Evolutionary conservation across 768 basidiomycete genomes (phyloP).

Genomic region (Termitomyces titanicus): DNA sequence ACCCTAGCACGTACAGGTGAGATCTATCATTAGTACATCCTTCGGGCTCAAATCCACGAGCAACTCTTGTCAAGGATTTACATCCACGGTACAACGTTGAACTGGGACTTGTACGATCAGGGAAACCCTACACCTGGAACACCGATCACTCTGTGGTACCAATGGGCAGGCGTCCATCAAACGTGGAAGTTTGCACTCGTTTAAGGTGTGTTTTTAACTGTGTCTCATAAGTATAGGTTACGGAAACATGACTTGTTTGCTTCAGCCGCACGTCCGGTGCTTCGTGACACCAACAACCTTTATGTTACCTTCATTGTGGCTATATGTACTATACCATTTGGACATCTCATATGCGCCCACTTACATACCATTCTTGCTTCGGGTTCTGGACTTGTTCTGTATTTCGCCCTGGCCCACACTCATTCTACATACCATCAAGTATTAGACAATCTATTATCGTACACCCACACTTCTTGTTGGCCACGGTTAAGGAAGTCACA

Average conservation of each 20-base stretch:
- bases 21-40: slow-evolving; percentile 5
- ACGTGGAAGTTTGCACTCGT: slow-evolving; percentile 41
- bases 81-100: slow-evolving; percentile 37
- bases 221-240: not conserved
- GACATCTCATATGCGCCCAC: not conserved
- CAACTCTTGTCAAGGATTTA: slow-evolving; percentile 34
- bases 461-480: not conserved
- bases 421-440: not conserved
- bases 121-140: slow-evolving; percentile 44
- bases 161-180: slow-evolving; percentile 50
- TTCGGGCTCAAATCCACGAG: not conserved
- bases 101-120: slow-evolving; percentile 44
- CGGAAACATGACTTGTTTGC: not conserved
- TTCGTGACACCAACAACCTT: not conserved
- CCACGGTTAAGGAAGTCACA: too few species aligned
- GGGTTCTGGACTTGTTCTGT: not conserved
- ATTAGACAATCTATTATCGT: not conserved
- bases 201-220: not conserved
- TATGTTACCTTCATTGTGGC: not conserved
- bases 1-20: slow-evolving; percentile 39
- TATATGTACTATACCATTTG: slow-evolving; percentile 4
- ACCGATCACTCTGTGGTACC: slow-evolving; percentile 42
- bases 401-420: not conserved
- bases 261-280: not conserved
- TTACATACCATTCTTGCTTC: not conserved